phyloP scores from a whole-genome alignment of 1,284 basidiomycete species.

The Austroboletus sp. region DNA sequence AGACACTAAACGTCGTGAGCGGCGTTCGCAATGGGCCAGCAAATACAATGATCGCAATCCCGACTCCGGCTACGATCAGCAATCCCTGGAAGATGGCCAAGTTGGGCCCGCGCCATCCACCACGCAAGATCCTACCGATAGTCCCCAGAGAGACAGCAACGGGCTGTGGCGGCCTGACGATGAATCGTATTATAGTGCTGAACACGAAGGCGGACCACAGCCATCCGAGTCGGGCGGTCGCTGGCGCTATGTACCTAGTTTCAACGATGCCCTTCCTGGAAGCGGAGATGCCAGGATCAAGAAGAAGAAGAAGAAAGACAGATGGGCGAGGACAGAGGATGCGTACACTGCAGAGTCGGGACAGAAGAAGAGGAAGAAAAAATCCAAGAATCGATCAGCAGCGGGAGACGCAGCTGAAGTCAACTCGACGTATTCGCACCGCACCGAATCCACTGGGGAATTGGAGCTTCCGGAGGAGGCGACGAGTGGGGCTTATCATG shows the following conservation, averaged over 20 bases:
- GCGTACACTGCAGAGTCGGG: slow-evolving; percentile 53
- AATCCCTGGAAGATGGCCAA: slow-evolving; percentile 76
- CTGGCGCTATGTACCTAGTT: slow-evolving; percentile 79
- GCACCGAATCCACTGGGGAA: slow-evolving; percentile 41
- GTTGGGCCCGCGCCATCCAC: slow-evolving; percentile 21
- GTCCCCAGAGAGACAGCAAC: slow-evolving; percentile 37
- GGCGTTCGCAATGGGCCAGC: slow-evolving; percentile 78
- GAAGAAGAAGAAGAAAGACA: slow-evolving; percentile 72
- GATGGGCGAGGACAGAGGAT: slow-evolving; percentile 78
- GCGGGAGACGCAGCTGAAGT: slow-evolving; percentile 38
- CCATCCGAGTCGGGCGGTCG: slow-evolving; percentile 40
- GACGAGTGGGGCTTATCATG: slow-evolving; percentile 58
- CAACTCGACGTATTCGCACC: slow-evolving; percentile 39
- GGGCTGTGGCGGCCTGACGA: slow-evolving; percentile 64
- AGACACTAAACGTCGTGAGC: slow-evolving; percentile 68
- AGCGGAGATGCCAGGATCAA: slow-evolving; percentile 42
- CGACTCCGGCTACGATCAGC: slow-evolving; percentile 63
- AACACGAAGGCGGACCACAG: slow-evolving; percentile 35
- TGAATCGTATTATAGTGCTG: slow-evolving; percentile 60
- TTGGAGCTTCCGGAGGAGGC: slow-evolving; percentile 58
- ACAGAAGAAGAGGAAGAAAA: slow-evolving; percentile 46
- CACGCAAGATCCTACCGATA: slow-evolving; percentile 13
- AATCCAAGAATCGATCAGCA: slow-evolving; percentile 48
- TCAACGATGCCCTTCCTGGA: slow-evolving; percentile 52
- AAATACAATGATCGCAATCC: slow-evolving; percentile 82